Conservation (phyloP, 768 basidiomycete genomes). For the Hygrocybe punicea region DNA sequence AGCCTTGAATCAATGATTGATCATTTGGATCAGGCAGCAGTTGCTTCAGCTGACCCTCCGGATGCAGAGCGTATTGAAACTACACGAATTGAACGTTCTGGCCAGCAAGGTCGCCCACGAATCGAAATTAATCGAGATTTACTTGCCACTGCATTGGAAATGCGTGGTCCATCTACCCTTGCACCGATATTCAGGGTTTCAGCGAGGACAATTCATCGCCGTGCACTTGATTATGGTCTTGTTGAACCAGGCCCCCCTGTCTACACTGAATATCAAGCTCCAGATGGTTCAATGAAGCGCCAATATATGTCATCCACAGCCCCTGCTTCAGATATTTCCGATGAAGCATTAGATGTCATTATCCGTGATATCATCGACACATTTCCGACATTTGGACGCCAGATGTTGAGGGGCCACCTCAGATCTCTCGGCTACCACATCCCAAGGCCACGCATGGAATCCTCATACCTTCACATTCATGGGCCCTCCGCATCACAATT, state of each 20-base stretch:
- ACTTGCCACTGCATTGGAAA: conserved; percentile 17
- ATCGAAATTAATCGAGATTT: conserved; percentile 27
- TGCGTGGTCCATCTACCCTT: conserved; percentile 18
- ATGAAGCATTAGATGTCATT: conserved; percentile 21
- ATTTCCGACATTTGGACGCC: conserved; percentile 26
- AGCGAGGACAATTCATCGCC: conserved; percentile 15
- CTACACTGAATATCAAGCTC: conserved; percentile 5
- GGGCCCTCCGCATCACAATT: conserved; percentile 20
- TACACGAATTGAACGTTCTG: conserved; percentile 2
- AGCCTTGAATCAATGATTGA: background rate
- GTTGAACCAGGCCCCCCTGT: conserved; percentile 18
- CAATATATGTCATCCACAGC: conserved; percentile 9
- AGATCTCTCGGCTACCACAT: conserved; percentile 18
- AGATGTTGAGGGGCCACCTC: conserved; percentile 26
- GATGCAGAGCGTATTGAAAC: background rate
- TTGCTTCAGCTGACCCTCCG: conserved; percentile 6
- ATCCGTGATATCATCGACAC: conserved; percentile 16
- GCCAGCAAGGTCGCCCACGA: conserved; percentile 21
- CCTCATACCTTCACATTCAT: conserved; percentile 17
- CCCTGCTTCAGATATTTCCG: conserved; percentile 17
- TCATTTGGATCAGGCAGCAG: background rate
- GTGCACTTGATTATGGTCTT: conserved; percentile 22
- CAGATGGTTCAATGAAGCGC: conserved; percentile 13
- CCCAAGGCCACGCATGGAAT: conserved; percentile 14
- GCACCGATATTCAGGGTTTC: conserved; percentile 11